Percentiles rank a stretch among this genome's conserved stretches.
These are phyloP conservation scores for Lichenothelia convexa DNA, from an alignment of 495 filamentous ascomycete species.

Conservation along the genomic window DNA sequence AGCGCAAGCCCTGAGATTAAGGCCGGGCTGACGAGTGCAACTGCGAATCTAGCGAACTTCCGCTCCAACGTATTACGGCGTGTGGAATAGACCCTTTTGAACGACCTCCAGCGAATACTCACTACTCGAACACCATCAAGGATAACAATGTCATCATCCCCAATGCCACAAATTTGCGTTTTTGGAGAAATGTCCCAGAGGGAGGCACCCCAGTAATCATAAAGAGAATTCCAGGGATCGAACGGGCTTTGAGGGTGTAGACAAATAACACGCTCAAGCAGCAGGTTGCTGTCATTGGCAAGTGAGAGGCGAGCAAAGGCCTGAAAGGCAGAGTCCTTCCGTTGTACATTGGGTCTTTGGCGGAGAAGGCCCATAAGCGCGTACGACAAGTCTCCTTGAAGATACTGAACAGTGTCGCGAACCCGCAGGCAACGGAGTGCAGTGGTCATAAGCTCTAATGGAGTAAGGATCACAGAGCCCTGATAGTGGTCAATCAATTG, in stretches of 20 bases:
- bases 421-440: constrained; percentile 14
- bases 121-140: constrained; percentile 21
- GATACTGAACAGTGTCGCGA: constrained; percentile 9
- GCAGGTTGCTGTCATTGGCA: constrained; percentile 24
- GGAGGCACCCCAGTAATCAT: constrained; percentile 18
- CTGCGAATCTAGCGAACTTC: constrained; percentile 1
- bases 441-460: constrained; percentile 20
- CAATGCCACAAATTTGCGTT: constrained; percentile 23
- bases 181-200: constrained; percentile 30
- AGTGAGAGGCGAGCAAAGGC: constrained; percentile 29
- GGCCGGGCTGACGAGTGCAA: no score
- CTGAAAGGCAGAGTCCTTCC: constrained; percentile 25
- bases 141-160: constrained; percentile 22
- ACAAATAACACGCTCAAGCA: constrained; percentile 29
- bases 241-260: constrained; percentile 13
- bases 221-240: constrained; percentile 15
- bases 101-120: constrained; percentile 21
- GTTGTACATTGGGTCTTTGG: constrained; percentile 17
- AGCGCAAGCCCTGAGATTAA: no score
- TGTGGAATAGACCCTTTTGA: constrained; percentile 10
- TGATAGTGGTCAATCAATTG: constrained; percentile 25
- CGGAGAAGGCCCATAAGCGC: constrained; percentile 29
- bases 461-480: constrained; percentile 19
- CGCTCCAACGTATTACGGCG: constrained; percentile 10
- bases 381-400: constrained; percentile 24